Evolutionary conservation across 441 rosid genomes (phyloP), one percentile per base, ranked within the genome.

Genomic region (Viola pubescens): DNA sequence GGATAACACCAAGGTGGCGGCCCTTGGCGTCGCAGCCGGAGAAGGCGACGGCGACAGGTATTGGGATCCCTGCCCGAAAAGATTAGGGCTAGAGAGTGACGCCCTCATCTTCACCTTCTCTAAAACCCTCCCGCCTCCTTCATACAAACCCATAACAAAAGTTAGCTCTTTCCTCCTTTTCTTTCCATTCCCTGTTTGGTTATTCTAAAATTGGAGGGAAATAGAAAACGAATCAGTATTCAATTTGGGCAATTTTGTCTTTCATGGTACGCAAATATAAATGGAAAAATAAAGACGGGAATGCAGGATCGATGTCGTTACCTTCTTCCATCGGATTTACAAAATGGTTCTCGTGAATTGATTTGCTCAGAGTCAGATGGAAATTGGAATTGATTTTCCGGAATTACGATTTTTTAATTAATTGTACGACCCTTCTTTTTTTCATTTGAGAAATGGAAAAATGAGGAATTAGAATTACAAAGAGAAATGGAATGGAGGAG

Each of bases 51-150:
- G 72, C 19, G 71, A 72, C 44, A 60, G 78, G 63, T 82, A 77
- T 13, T 70, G 46, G 4, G 71, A 49, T 26, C 12, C 86, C 48
- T 16, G 19, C 19, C 19, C 53, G 3, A 56, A 51, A 50, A 62
- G 58, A 64, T 56, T 42, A 62, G 71, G 64, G 55, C 65, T 73
- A 52, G 70, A 61, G 52, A n/a, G 59, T 73, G n/a, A 68, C 64
- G 37, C 26, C 16, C 26, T 46, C 42, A 37, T 59, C 48, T 59
- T 48, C 38, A 81, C 83, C 72, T 59, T 73, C 78, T 82, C 86
- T 69, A 75, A 54, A 73, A 80, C 87, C 65, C 65, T 81, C 66
- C 74, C 81, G 13, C 56, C 60, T 64, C 65, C 73, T 79, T 75
- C 64, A 66, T 54, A 42, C 59, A 44, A 63, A 52, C 11, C 26